Base-by-base conservation (phyloP, 2,329 filamentous ascomycete genomes). In the Daldinia eschscholtzii region DNA sequence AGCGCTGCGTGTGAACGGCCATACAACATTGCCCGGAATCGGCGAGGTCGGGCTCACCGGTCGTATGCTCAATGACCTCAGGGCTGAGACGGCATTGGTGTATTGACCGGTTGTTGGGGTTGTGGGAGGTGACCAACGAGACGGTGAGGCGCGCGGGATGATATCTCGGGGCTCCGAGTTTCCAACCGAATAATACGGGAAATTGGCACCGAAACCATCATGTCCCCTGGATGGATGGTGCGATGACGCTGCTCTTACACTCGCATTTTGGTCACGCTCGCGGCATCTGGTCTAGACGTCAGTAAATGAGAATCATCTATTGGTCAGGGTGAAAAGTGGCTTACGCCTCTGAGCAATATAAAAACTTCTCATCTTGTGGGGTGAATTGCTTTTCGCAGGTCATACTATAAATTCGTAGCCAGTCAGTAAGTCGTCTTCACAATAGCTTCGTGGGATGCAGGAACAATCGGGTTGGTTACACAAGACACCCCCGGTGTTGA, bases 381-480 rank as follows among this genome's bases (percentile, higher is more conserved):
- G 88, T 79, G 77, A 90, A 90, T 79, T 90, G 88, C 80, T 90
- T 90, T 77, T 90, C 88, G 78, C 88, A 91, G 9, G 84, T 86
- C 88, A 90, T 90, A 79, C 88, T 91, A 37, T 61, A 74, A 52
- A 74, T 59, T 58, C 44, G 65, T 70, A 57, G 72, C 79, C 70
- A 80, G 79, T 75, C 65, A 73, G 68, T 67, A 57, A 60, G 23
- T 28, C 68, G 50, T 65, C 56, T 68, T 56, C 42, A 53, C 50
- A 26, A 48, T 55, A 48, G 44, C 26, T 61, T 35, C 56, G 71
- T 59, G 70, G 60, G 70, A 77, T 78, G 77, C 78, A 80, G 78
- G 76, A 79, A 80, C 77, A 64, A 70, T 67, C 35, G 55, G 46
- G 50, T 50, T 71, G 61, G 65, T 65, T 67, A 48, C 59, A 66